Base-by-base conservation (phyloP, 306 rosid genomes). In the Alnus rubra region DNA sequence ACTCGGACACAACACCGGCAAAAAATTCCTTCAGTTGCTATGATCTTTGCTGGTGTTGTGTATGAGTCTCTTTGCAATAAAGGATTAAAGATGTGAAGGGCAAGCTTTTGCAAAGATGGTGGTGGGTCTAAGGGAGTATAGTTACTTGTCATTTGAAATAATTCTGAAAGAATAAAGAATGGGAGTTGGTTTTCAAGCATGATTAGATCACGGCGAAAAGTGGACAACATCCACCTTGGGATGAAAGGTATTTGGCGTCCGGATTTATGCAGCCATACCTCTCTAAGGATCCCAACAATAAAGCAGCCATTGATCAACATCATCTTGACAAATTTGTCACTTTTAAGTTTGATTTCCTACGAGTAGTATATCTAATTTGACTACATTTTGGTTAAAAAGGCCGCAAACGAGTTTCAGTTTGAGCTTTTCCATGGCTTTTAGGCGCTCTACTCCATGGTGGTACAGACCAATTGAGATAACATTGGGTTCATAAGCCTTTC, bases 131-230 rank as follows among this genome's bases (percentile, higher is more conserved):
- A n/a, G n/a, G n/a, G n/a, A n/a, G 19, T 23, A 37, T 15, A 4
- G 6, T 9, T 48, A 15, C 58, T 30, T 68, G 88, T 76, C 7
- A 82, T 52, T n/a, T 72, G 53, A n/a, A 83, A 88, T 13, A 88
- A 7, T 45, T 77, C 18, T 42, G 1, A 45, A n/a, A 88, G 16
- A 67, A 86, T 83, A 79, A 79, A 83, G 45, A 86, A 19, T 0
- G 89, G 88, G 64, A 88, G 68, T 74, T 88, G 89, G 52, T 88
- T 88, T 80, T 88, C 88, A 9, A 88, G 85, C 88, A 81, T 86
- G 31, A 88, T 81, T 45, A 86, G 37, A 37, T 86, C 89, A 0
- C 77, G 69, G 1, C 86, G 78, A 31, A 86, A 73, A 18, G 16
- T 74, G 23, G 88, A 85, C 12, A 86, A n/a, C 83, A 86, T 88